Conservation (phyloP, 192 early-diverging fungal species). For the Helicostylum pulchrum region DNA sequence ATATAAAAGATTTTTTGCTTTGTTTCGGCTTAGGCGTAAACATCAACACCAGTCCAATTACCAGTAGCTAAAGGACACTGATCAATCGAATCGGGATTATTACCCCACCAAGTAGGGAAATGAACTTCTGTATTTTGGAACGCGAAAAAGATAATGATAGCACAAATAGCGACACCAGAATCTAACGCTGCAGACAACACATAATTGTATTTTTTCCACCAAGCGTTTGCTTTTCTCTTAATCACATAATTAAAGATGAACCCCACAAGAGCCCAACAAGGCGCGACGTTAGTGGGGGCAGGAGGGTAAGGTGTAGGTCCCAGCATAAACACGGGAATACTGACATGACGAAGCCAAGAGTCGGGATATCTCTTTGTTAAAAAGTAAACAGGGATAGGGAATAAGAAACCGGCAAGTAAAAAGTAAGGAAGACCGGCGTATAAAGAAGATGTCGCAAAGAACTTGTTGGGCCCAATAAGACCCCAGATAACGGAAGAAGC, state of each 20-base stretch:
- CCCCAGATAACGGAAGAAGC: slow-evolving; percentile 81
- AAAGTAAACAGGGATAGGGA: slow-evolving; percentile 72
- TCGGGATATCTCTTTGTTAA: slow-evolving; percentile 59
- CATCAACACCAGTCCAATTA: slow-evolving; percentile 42
- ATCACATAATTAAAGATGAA: slow-evolving; percentile 72
- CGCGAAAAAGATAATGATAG: slow-evolving; percentile 47
- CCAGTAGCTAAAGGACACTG: slow-evolving; percentile 46
- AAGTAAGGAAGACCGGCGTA: slow-evolving; percentile 48
- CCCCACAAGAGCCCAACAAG: slow-evolving; percentile 45
- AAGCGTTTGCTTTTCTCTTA: slow-evolving; percentile 58
- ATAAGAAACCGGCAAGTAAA: slow-evolving; percentile 61
- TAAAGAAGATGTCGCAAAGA: slow-evolving; percentile 54
- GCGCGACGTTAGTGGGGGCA: slow-evolving; percentile 47
- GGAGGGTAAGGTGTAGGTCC: slow-evolving; percentile 61
- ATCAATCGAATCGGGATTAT: slow-evolving; percentile 42
- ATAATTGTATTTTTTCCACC: slow-evolving; percentile 60
- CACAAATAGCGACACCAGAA: slow-evolving; percentile 43
- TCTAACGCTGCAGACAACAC: slow-evolving; percentile 52
- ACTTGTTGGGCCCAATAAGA: slow-evolving; percentile 64
- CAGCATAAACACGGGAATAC: slow-evolving; percentile 66
- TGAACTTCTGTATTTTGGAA: slow-evolving; percentile 39
- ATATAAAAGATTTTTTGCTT: slow-evolving; percentile 1
- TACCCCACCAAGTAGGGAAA: slow-evolving; percentile 55
- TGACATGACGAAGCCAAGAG: slow-evolving; percentile 65
- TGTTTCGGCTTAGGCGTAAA: slow-evolving; percentile 35